Evolutionary conservation across 106 monocot species (phyloP), one percentile per base, ranked within the genome.

Genomic region (Iris macrosiphon): DNA sequence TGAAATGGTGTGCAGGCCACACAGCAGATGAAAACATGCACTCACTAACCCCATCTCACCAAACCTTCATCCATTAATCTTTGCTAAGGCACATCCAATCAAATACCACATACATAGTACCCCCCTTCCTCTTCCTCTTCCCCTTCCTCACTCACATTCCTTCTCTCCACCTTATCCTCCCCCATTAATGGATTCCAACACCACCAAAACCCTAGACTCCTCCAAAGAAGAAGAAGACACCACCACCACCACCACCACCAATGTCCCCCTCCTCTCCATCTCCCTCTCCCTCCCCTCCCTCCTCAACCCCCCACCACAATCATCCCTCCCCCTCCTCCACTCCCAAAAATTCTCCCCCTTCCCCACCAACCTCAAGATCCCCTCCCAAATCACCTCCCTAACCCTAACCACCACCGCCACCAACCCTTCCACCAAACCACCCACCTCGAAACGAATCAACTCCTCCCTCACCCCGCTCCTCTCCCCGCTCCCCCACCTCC

Each of bases 351-450:
- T 76, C 64, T 68, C 63, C 53, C 55, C 69, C 25, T 45, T 82
- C 59, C 45, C 69, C 25, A 52, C 88, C 61, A 55, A 66, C 25
- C 24, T 83, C 72, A 76, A 66, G 41, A 79, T 80, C 52, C 82
- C 79, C 55, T 64, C 85, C 17, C 79, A 72, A 35, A 68, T 77
- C 73, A 50, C 73, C 29, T 45, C 76, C 19, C 40, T 71, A 40
- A 31, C 67, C 7, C 49, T 58, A 33, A 74, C 49, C 50, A 61
- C 53, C 17, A 53, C 62, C 47, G 27, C 49, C 8, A 12, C 49
- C 45, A 40, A 52, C 30, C 46, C 57, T 21, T 23, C 56, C 18
- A 16, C 55, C 21, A 26, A 37, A 33, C 26, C 71, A 21, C 10
- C 50, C 62, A 43, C 75, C 27, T 57, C 70, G 31, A 18, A 69